These are phyloP conservation scores for Beauveria sp. DNA, from an alignment of 2,329 filamentous ascomycete species.

Conservation along the genomic window DNA sequence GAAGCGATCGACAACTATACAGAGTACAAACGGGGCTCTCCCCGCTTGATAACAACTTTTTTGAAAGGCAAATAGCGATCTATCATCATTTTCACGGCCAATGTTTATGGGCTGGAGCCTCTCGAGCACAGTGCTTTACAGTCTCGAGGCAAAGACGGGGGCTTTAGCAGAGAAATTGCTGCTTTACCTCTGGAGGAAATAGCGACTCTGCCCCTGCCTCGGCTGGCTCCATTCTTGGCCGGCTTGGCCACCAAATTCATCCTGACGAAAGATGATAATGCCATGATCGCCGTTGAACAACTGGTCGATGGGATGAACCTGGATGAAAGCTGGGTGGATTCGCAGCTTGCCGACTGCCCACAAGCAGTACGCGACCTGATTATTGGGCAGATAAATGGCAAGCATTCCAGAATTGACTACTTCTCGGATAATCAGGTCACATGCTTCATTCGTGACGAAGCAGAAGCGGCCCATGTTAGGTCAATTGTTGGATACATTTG, in stretches of 20 bases:
- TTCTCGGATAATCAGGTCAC: conserved; percentile 19
- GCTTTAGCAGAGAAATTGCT: background rate
- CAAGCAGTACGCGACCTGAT: background rate
- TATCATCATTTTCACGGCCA: background rate
- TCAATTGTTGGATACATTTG: conserved; percentile 16
- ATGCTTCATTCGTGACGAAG: conserved; percentile 17
- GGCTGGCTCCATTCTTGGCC: background rate
- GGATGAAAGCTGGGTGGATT: conserved; percentile 15
- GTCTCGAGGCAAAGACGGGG: background rate
- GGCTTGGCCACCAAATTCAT: background rate
- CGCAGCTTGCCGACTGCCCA: conserved; percentile 10
- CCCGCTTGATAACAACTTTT: background rate
- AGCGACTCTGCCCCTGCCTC: background rate
- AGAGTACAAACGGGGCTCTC: conserved; percentile 19
- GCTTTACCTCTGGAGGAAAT: background rate
- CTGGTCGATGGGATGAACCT: conserved; percentile 22
- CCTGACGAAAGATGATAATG: conserved; percentile 15
- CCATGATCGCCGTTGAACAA: conserved; percentile 21
- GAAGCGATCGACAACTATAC: conserved; percentile 18
- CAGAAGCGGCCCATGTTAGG: conserved; percentile 14
- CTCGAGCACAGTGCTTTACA: background rate
- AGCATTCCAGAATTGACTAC: conserved; percentile 17
- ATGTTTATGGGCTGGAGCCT: background rate
- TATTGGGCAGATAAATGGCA: conserved; percentile 12
- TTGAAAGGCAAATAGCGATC: background rate